Conservation (phyloP, 768 basidiomycete species). For the Russula lepida region DNA sequence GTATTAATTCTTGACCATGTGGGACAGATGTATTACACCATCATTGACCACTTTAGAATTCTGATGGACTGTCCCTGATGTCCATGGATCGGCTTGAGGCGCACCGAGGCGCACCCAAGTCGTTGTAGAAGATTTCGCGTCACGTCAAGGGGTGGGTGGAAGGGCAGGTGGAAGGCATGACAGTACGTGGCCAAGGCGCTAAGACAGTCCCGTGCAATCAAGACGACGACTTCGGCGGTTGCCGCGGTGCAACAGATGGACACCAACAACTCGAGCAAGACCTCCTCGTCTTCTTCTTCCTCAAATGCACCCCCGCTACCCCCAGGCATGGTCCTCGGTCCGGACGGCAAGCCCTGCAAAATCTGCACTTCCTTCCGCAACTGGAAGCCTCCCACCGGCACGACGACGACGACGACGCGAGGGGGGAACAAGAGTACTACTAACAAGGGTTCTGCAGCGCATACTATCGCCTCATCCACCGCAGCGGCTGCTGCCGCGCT, state of each 20-base stretch:
- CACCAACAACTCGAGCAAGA: background rate
- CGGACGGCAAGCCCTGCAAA: conserved; percentile 94
- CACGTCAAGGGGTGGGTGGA: too few relatives aligned
- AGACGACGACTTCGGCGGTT: too few relatives aligned
- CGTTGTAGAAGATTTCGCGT: too few relatives aligned
- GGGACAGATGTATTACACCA: background rate
- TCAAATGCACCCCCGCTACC: conserved; percentile 35
- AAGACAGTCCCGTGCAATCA: too few relatives aligned
- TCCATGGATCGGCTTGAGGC: too few relatives aligned
- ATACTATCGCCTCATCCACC: conserved; percentile 23
- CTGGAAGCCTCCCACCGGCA: conserved; percentile 40
- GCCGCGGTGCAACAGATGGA: background rate
- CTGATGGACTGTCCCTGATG: too few relatives aligned
- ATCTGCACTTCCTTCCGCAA: conserved; percentile 75
- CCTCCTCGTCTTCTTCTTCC: background rate
- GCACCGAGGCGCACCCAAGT: too few relatives aligned
- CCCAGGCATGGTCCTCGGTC: conserved; percentile 81
- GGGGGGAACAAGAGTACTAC: background rate
- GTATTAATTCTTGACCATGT: background rate
- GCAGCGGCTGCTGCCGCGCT: background rate
- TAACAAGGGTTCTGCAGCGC: conserved; percentile 28
- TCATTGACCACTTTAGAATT: too few relatives aligned
- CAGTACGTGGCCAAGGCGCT: too few relatives aligned
- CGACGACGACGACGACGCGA: conserved; percentile 13
- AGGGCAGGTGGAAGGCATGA: too few relatives aligned